Conservation (phyloP, 192 early-diverging fungal species). For the Umbelopsis sp. region DNA sequence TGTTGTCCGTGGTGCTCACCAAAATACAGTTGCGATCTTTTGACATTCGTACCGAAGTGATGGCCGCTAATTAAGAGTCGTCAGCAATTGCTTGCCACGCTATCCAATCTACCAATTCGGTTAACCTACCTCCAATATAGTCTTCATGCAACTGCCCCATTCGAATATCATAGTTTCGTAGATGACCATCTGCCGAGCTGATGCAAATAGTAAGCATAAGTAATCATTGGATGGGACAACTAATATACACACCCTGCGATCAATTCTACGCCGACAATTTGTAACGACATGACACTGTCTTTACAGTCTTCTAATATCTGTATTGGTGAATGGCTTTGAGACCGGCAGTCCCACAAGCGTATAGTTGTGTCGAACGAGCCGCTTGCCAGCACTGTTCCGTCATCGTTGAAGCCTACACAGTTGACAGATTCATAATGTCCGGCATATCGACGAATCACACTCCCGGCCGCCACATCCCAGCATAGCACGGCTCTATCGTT, state of each 20-base stretch:
- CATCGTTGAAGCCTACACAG: conserved; percentile 77
- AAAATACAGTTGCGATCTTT: conserved; percentile 75
- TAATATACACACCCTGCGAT: conserved; percentile 60
- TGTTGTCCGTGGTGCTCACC: conserved; percentile 74
- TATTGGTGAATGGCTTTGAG: conserved; percentile 68
- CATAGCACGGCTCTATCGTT: conserved; percentile 80
- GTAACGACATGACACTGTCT: conserved; percentile 83
- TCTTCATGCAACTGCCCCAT: conserved; percentile 72
- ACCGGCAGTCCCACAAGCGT: conserved; percentile 77
- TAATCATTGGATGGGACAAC: too few species aligned
- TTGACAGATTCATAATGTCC: conserved; percentile 88
- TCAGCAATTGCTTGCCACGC: background rate
- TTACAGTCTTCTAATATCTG: conserved; percentile 84
- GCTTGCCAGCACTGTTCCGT: conserved; percentile 77
- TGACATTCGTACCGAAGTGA: conserved; percentile 74
- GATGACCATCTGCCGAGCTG: conserved; percentile 79
- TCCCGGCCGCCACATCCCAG: conserved; percentile 85
- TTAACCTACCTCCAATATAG: conserved; percentile 64
- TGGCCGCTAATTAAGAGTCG: conserved; percentile 53
- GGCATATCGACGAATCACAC: conserved; percentile 69
- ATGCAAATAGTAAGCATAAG: background rate
- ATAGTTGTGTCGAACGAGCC: conserved; percentile 77
- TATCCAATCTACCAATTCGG: background rate
- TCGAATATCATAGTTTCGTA: conserved; percentile 88
- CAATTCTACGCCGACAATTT: conserved; percentile 72